Percentiles rank a stretch among this genome's conserved stretches.
Evolutionary conservation across 148 eudicot species (phyloP).

Genomic region (Vaccinium darrowii): DNA sequence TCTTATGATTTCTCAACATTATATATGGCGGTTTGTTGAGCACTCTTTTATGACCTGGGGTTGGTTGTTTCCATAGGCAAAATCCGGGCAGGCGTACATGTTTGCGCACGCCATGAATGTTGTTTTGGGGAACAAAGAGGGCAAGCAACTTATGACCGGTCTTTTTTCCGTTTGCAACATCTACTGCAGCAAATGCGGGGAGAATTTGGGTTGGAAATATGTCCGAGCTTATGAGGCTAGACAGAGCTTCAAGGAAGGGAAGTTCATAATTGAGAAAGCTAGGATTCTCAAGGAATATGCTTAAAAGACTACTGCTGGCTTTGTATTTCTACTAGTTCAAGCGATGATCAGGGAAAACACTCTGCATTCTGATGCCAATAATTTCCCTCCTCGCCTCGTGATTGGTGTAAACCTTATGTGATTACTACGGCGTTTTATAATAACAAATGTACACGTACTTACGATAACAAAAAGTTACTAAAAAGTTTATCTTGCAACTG

Average conservation of each 20-base stretch:
- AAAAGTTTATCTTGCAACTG: background rate
- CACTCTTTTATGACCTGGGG: background rate
- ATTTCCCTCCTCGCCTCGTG: background rate
- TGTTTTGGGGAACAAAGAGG: conserved; percentile 34
- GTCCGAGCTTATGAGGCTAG: conserved; percentile 32
- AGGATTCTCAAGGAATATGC: conserved; percentile 41
- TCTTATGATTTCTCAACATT: too few relatives aligned
- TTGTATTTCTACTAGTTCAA: background rate
- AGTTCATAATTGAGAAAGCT: conserved; percentile 40
- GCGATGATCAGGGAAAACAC: background rate
- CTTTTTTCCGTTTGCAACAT: conserved; percentile 27
- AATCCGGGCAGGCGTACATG: conserved; percentile 43
- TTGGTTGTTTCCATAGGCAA: conserved; percentile 26
- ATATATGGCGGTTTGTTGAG: too few relatives aligned
- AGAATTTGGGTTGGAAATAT: conserved; percentile 56
- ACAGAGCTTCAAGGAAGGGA: conserved; percentile 44
- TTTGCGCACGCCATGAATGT: conserved; percentile 47
- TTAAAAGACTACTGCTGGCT: background rate
- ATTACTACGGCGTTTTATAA: background rate
- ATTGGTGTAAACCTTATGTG: background rate
- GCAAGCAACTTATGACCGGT: conserved; percentile 40
- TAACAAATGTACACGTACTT: background rate
- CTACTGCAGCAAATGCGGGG: conserved; percentile 47
- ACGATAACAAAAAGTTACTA: background rate
- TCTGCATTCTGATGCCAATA: background rate